phyloP scores from a whole-genome alignment of 2,329 filamentous ascomycete genomes.

The Pseudogymnoascus sp. region DNA sequence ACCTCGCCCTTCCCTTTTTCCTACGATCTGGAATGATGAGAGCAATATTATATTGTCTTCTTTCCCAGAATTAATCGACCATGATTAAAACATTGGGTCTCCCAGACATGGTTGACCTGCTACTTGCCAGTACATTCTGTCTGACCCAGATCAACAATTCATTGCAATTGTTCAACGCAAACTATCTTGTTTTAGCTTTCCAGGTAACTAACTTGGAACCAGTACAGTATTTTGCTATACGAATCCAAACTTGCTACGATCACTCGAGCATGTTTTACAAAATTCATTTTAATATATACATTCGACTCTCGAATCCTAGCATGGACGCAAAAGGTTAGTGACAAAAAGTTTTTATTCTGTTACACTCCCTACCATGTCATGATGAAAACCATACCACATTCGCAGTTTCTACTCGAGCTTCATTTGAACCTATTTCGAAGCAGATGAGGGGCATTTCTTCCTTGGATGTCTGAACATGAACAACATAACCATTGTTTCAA shows the following conservation, averaged over 20 bases:
- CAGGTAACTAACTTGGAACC: background rate
- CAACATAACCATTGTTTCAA: background rate
- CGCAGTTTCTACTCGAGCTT: slow-evolving; percentile 83
- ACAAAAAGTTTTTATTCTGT: slow-evolving; percentile 9
- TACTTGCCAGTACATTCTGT: slow-evolving; percentile 88
- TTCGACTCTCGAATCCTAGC: background rate
- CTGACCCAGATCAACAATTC: slow-evolving; percentile 45
- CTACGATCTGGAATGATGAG: slow-evolving; percentile 56
- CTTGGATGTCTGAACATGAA: slow-evolving; percentile 64
- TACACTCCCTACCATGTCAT: slow-evolving; percentile 34
- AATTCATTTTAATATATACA: background rate
- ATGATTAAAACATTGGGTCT: slow-evolving; percentile 69
- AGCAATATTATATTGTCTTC: slow-evolving; percentile 61
- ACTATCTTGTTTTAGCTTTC: background rate
- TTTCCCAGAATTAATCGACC: slow-evolving; percentile 85
- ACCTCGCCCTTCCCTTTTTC: background rate
- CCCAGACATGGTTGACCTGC: slow-evolving; percentile 55
- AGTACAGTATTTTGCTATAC: slow-evolving; percentile 2
- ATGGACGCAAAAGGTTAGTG: slow-evolving; percentile 15
- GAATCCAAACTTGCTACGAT: background rate
- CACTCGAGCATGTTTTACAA: background rate
- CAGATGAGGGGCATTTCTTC: slow-evolving; percentile 62
- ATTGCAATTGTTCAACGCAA: slow-evolving; percentile 15
- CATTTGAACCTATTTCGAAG: slow-evolving; percentile 55
- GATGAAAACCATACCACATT: slow-evolving; percentile 74